Percentiles rank a stretch among this genome's conserved stretches.
These are phyloP conservation scores for Trypanosoma vivax DNA, from an alignment of 208 protist genomes.

Conservation along the genomic window DNA sequence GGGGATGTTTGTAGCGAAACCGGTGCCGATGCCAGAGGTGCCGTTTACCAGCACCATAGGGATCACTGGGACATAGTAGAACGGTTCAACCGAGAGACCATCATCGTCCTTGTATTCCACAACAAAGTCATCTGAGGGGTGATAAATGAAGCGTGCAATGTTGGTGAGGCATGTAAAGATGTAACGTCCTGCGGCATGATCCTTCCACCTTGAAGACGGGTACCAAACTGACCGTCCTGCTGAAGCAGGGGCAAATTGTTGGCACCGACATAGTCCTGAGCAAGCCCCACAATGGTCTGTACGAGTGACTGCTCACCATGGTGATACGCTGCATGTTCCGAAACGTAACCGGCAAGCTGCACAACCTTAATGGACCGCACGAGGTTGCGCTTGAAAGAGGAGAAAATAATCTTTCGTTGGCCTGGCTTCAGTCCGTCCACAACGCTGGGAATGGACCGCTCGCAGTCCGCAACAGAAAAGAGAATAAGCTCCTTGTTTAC, in stretches of 20 bases:
- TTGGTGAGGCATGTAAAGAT: slow-evolving; percentile 97
- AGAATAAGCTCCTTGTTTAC: slow-evolving; percentile 99
- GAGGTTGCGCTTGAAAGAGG: slow-evolving; percentile 99
- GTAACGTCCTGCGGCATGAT: slow-evolving; percentile 98
- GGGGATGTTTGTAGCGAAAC: slow-evolving; percentile 97
- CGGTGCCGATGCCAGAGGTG: slow-evolving; percentile 98
- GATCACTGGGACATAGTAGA: slow-evolving; percentile 98
- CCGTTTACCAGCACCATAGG: slow-evolving; percentile 99
- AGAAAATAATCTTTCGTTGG: slow-evolving; percentile 99
- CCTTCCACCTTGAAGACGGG: slow-evolving; percentile 97
- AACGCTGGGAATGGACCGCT: slow-evolving; percentile 89
- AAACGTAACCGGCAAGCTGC: slow-evolving; percentile 99
- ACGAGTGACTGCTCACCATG: slow-evolving; percentile 98
- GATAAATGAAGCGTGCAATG: slow-evolving; percentile 94
- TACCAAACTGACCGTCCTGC: slow-evolving; percentile 99
- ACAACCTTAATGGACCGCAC: slow-evolving; percentile 98
- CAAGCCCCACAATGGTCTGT: slow-evolving; percentile 98
- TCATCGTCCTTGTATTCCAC: slow-evolving; percentile 99
- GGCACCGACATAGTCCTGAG: slow-evolving; percentile 97
- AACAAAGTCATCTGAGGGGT: slow-evolving; percentile 96
- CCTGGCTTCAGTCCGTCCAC: slow-evolving; percentile 99
- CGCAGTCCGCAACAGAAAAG: slow-evolving; percentile 97
- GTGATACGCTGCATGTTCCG: slow-evolving; percentile 99
- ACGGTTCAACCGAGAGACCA: slow-evolving; percentile 98
- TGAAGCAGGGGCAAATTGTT: slow-evolving; percentile 99